A percentile compares a stretch with the other conserved stretches of the same genome.
Evolutionary conservation across 805 yeast species (phyloP).

Genomic region (Cyberlindnera mississippiensis): DNA sequence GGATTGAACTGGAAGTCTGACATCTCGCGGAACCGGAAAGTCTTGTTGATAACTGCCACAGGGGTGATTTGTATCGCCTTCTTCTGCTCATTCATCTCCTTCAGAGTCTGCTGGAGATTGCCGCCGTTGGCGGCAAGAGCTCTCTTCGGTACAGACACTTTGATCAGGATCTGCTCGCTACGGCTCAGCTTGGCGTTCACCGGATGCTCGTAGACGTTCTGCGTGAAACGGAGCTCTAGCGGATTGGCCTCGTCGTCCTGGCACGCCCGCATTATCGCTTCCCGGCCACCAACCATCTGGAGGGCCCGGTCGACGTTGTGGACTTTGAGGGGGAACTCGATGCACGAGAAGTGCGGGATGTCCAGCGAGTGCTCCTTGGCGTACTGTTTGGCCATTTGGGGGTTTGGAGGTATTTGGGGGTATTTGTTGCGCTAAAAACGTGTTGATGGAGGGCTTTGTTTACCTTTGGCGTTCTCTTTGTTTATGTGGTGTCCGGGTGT

Average conservation of each 20-base stretch:
- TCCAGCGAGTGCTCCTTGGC: constrained; percentile 63
- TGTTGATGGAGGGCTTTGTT: neutral
- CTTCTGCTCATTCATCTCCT: constrained; percentile 28
- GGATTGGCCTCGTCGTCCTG: constrained; percentile 30
- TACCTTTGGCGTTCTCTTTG: neutral
- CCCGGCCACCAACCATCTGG: constrained; percentile 62
- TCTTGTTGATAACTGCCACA: constrained; percentile 60
- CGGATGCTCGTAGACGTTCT: constrained; percentile 51
- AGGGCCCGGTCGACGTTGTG: constrained; percentile 60
- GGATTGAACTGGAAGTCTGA: constrained; percentile 82
- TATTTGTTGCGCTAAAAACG: neutral
- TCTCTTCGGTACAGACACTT: constrained; percentile 56
- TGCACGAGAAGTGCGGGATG: constrained; percentile 66
- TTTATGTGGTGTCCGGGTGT: constrained; percentile 1
- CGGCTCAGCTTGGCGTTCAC: constrained; percentile 48
- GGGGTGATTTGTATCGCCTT: constrained; percentile 48
- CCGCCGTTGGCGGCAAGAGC: constrained; percentile 39
- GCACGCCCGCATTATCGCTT: constrained; percentile 29
- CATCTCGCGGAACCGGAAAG: constrained; percentile 76
- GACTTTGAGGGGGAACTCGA: constrained; percentile 77
- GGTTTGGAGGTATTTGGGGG: neutral
- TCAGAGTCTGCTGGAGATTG: constrained; percentile 40
- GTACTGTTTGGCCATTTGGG: constrained; percentile 24
- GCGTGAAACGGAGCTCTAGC: constrained; percentile 39
- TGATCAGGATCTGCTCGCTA: constrained; percentile 55